Conservation (phyloP, 768 basidiomycete genomes). For the Boletus bicolor region DNA sequence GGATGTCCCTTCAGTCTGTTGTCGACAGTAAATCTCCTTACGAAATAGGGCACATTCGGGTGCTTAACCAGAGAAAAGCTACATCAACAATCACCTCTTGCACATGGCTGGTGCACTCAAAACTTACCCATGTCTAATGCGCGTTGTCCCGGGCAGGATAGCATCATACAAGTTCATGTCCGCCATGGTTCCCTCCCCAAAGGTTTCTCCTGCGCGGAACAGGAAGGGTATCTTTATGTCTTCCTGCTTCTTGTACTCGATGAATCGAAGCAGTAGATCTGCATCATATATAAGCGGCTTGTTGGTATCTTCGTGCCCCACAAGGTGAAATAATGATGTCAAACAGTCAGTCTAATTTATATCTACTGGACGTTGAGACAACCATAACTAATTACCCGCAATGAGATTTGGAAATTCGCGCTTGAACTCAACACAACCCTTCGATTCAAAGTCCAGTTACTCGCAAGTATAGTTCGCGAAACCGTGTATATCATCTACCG, state of each 20-base stretch:
- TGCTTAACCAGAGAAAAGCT: slow-evolving; percentile 48
- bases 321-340: slow-evolving; percentile 24
- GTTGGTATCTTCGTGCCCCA: slow-evolving; percentile 44
- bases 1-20: background rate
- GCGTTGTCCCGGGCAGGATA: slow-evolving; percentile 46
- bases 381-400: slow-evolving; percentile 29
- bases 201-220: slow-evolving; percentile 49
- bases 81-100: background rate
- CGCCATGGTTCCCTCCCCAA: slow-evolving; percentile 42
- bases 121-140: slow-evolving; percentile 48
- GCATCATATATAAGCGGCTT: slow-evolving; percentile 40
- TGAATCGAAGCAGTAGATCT: slow-evolving; percentile 37
- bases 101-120: background rate
- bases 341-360: background rate
- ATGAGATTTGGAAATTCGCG: slow-evolving; percentile 45
- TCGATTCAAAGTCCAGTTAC: slow-evolving; percentile 40
- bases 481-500: slow-evolving; percentile 44
- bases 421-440: slow-evolving; percentile 43
- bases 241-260: slow-evolving; percentile 29
- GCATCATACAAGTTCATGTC: slow-evolving; percentile 50
- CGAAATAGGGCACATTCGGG: slow-evolving; percentile 49
- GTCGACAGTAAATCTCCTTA: slow-evolving; percentile 21
- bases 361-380: background rate
- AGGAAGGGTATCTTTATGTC: slow-evolving; percentile 40
- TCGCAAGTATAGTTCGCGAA: slow-evolving; percentile 34